These are phyloP conservation scores for Fusarium sp. DNA, from an alignment of 2,329 filamentous ascomycete genomes.

Conservation along the genomic window DNA sequence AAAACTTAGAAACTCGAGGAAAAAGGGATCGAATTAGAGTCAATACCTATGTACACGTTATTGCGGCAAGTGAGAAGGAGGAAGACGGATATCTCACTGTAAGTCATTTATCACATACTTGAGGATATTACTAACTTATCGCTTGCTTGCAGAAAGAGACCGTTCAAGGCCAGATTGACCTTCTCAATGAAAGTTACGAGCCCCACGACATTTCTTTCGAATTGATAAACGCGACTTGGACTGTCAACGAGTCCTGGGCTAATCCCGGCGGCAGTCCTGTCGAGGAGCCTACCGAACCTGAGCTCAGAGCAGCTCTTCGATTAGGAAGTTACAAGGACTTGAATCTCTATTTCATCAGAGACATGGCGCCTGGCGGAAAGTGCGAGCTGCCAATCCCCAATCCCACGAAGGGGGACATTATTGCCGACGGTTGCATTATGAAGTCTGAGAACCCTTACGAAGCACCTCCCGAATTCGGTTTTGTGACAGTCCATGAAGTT, in stretches of 20 bases:
- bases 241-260: conserved; percentile 20
- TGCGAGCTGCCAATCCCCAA: conserved; percentile 26
- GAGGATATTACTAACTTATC: not conserved
- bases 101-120: fast-evolving
- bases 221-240: conserved; percentile 19
- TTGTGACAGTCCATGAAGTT: conserved; percentile 22
- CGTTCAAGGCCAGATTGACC: not conserved
- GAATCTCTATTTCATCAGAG: conserved; percentile 22
- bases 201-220: conserved; percentile 22
- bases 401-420: conserved; percentile 1
- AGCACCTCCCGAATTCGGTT: not conserved
- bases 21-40: conserved; percentile 9
- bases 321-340: conserved; percentile 28
- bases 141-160: conserved; percentile 1
- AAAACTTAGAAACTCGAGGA: not conserved
- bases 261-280: conserved; percentile 3
- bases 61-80: conserved; percentile 28
- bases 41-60: conserved; percentile 28
- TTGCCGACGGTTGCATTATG: conserved; percentile 32
- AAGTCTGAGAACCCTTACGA: not conserved
- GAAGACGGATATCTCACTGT: conserved; percentile 24
- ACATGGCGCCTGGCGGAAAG: conserved; percentile 14
- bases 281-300: not conserved
- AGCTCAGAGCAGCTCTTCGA: conserved; percentile 15
- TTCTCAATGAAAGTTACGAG: conserved; percentile 24